Percentiles rank a stretch among this genome's conserved stretches.
These are phyloP conservation scores for Ophiostoma ulmi DNA, from an alignment of 2,329 filamentous ascomycete species.

Conservation along the genomic window DNA sequence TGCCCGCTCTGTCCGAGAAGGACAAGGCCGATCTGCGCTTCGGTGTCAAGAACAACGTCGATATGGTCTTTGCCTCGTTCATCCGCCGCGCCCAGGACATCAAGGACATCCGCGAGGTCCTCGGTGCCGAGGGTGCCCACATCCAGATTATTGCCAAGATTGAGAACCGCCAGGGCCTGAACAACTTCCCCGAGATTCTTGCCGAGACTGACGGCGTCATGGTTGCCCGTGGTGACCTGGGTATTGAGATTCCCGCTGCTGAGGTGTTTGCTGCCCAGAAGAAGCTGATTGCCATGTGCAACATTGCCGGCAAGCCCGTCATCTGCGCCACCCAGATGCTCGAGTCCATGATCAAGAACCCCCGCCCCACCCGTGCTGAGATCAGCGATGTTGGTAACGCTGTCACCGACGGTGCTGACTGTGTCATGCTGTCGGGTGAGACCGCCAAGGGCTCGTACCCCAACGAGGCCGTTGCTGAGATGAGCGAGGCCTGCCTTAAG, in stretches of 20 bases:
- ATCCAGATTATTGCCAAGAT: slow-evolving; percentile 99
- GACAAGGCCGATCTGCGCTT: slow-evolving; percentile 91
- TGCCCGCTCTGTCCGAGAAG: slow-evolving; percentile 95
- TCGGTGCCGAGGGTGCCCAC: slow-evolving; percentile 86
- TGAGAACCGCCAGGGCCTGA: slow-evolving; percentile 98
- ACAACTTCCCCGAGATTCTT: slow-evolving; percentile 98
- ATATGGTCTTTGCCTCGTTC: slow-evolving; percentile 99
- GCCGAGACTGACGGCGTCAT: slow-evolving; percentile 97
- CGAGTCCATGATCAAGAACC: slow-evolving; percentile 99
- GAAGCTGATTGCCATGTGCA: slow-evolving; percentile 99
- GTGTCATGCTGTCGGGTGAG: slow-evolving; percentile 99
- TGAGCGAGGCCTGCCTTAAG: slow-evolving; percentile 95
- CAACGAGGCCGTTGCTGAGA: slow-evolving; percentile 86
- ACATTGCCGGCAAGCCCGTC: slow-evolving; percentile 96
- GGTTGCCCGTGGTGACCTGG: slow-evolving; percentile 96
- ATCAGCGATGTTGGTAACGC: slow-evolving; percentile 98
- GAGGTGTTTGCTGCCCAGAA: slow-evolving; percentile 99
- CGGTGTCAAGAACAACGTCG: slow-evolving; percentile 96
- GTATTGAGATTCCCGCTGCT: slow-evolving; percentile 96
- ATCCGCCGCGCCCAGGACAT: slow-evolving; percentile 95
- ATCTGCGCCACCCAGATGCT: slow-evolving; percentile 99
- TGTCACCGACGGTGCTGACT: slow-evolving; percentile 95
- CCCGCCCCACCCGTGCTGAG: slow-evolving; percentile 93
- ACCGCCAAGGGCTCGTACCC: slow-evolving; percentile 98
- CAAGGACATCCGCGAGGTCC: slow-evolving; percentile 80